Conservation (phyloP, 192 early-diverging fungal species). For the Phlyctochytrium planicorne region DNA sequence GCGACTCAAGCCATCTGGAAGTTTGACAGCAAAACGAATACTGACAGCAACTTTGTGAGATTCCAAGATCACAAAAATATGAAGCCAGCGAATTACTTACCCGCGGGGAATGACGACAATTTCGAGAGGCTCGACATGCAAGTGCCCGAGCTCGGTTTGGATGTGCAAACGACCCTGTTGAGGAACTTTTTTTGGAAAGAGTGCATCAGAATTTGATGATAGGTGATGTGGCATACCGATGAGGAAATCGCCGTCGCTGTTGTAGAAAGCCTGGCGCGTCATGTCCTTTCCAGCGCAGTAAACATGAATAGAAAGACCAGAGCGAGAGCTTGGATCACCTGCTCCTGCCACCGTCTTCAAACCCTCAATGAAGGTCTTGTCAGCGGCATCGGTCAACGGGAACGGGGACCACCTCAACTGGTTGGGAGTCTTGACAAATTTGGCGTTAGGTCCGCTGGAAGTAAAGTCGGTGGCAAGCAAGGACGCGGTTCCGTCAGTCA, state of each 20-base stretch:
- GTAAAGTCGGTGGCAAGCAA: conserved; percentile 41
- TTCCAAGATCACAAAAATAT: not conserved
- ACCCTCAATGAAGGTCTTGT: conserved; percentile 77
- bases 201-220: not conserved
- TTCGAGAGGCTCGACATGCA: conserved; percentile 83
- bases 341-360: conserved; percentile 82
- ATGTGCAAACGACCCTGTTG: conserved; percentile 89
- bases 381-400: conserved; percentile 48
- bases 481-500: not conserved
- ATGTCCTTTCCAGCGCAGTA: conserved; percentile 79
- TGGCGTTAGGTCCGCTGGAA: conserved; percentile 22
- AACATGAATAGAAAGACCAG: conserved; percentile 83
- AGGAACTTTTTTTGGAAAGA: conserved; percentile 82
- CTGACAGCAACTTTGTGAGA: conserved; percentile 28
- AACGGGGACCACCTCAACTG: conserved; percentile 95
- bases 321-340: conserved; percentile 73
- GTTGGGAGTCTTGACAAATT: conserved; percentile 72
- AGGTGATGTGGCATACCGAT: conserved; percentile 74
- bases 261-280: conserved; percentile 77
- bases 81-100: conserved; percentile 13
- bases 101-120: conserved; percentile 91
- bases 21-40: conserved; percentile 77
- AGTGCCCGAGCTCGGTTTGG: conserved; percentile 85
- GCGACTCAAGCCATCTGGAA: conserved; percentile 78
- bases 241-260: conserved; percentile 89